Evolutionary conservation across 495 filamentous ascomycete genomes (phyloP).

Genomic region (Venustampulla echinocandica): DNA sequence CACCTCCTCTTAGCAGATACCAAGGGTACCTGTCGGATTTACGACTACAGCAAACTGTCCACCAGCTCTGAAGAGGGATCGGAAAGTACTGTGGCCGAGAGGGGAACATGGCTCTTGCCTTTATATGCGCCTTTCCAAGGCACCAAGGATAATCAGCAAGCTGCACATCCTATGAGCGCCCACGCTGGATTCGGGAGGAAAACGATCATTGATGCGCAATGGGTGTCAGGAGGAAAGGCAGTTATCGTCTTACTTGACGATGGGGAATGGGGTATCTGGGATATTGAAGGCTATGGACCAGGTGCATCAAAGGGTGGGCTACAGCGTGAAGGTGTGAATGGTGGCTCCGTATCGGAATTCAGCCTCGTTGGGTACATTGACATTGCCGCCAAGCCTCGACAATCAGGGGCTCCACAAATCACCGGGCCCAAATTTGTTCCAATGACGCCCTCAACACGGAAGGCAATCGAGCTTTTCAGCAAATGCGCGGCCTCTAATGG

Average conservation of each 20-base stretch:
- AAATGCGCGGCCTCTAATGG: slow-evolving; percentile 24
- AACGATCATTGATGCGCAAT: slow-evolving; percentile 68
- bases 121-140: slow-evolving; percentile 58
- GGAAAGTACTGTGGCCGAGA: slow-evolving; percentile 3
- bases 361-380: slow-evolving; percentile 61
- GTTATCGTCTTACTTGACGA: slow-evolving; percentile 70
- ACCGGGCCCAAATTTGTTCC: slow-evolving; percentile 57
- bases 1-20: slow-evolving; percentile 60
- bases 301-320: slow-evolving; percentile 43
- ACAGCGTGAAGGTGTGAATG: slow-evolving; percentile 54
- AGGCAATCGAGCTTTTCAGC: slow-evolving; percentile 27
- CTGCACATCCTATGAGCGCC: slow-evolving; percentile 28
- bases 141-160: slow-evolving; percentile 9
- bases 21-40: slow-evolving; percentile 61
- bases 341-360: slow-evolving; percentile 57
- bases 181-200: slow-evolving; percentile 48
- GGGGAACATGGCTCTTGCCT: slow-evolving; percentile 56
- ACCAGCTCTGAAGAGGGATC: slow-evolving; percentile 9
- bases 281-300: slow-evolving; percentile 61
- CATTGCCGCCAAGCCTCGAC: slow-evolving; percentile 21
- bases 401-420: slow-evolving; percentile 28
- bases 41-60: slow-evolving; percentile 30
- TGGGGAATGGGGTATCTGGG: slow-evolving; percentile 94
- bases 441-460: slow-evolving; percentile 76
- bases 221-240: slow-evolving; percentile 72